Conservation (phyloP, 192 early-diverging fungal genomes). For the Gryganskiella cystojenkinii region DNA sequence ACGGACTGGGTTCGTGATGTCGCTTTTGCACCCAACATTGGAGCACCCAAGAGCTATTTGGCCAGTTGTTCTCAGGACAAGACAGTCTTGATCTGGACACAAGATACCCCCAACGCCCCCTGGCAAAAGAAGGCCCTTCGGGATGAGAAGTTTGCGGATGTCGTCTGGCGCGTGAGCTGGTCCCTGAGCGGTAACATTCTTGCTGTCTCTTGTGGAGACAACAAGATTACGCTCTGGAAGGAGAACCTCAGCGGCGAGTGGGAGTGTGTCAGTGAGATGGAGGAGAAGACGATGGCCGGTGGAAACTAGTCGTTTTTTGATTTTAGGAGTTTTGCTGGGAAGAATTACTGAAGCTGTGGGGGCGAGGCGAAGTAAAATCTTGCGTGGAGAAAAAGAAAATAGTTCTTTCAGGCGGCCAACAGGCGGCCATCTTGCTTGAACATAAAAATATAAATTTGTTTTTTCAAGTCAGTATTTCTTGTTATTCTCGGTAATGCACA, state of each 20-base stretch:
- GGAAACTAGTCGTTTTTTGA: conserved; percentile 17
- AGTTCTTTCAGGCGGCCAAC: too few relatives aligned
- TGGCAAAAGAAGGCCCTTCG: conserved; percentile 84
- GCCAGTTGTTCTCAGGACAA: conserved; percentile 98
- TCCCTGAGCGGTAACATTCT: conserved; percentile 93
- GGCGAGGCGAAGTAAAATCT: too few relatives aligned
- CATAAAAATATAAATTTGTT: too few relatives aligned
- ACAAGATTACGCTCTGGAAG: conserved; percentile 97
- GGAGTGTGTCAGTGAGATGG: conserved; percentile 85
- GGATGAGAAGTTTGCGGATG: conserved; percentile 89
- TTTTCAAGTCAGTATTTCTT: too few relatives aligned
- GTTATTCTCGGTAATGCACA: too few relatives aligned
- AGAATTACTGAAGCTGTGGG: too few relatives aligned
- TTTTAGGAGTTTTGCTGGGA: too few relatives aligned
- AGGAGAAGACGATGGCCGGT: conserved; percentile 56
- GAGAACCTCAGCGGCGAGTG: conserved; percentile 93
- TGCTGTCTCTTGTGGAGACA: conserved; percentile 96
- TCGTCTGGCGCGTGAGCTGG: conserved; percentile 99
- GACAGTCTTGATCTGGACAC: conserved; percentile 95
- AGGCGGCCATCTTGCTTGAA: too few relatives aligned
- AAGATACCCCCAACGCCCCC: conserved; percentile 72
- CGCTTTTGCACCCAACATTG: conserved; percentile 95
- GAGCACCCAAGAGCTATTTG: conserved; percentile 87
- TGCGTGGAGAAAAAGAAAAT: too few relatives aligned
- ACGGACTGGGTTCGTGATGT: conserved; percentile 99